phyloP scores from a whole-genome alignment of 768 basidiomycete species.

The Russula vinacea region DNA sequence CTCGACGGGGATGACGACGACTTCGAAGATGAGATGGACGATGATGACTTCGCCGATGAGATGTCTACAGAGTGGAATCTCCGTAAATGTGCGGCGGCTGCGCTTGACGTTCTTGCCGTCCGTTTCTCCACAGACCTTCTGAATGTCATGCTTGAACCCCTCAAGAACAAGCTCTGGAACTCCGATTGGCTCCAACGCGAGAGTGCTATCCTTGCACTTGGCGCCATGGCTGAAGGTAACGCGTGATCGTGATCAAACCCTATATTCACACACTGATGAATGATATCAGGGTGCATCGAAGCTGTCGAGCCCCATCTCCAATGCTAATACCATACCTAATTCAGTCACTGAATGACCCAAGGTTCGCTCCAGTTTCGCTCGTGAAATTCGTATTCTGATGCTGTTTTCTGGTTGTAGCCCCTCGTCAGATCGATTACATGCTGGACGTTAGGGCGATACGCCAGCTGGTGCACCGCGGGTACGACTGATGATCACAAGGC shows the following conservation, averaged over 20 bases:
- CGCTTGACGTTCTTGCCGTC: constrained; percentile 93
- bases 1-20: constrained; percentile 77
- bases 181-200: constrained; percentile 91
- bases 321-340: constrained; percentile 91
- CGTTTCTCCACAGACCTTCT: constrained; percentile 87
- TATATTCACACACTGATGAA: background rate
- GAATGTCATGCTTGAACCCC: constrained; percentile 78
- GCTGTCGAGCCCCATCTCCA: constrained; percentile 94
- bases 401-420: constrained; percentile 51
- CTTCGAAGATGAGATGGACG: constrained; percentile 74
- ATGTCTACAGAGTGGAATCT: constrained; percentile 99
- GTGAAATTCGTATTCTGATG: constrained; percentile 12
- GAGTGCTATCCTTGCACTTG: constrained; percentile 91
- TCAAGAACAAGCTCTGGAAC: constrained; percentile 94
- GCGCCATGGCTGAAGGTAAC: constrained; percentile 96
- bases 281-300: constrained; percentile 82
- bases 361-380: constrained; percentile 43
- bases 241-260: constrained; percentile 29
- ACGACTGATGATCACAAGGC: constrained; percentile 84
- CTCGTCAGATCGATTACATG: constrained; percentile 97
- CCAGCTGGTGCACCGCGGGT: constrained; percentile 92
- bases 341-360: constrained; percentile 88
- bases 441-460: constrained; percentile 99
- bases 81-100: constrained; percentile 96
- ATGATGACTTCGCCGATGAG: constrained; percentile 93